Percentiles rank a stretch among this genome's conserved stretches.
Conservation (phyloP, 192 early-diverging fungal genomes). For the Backusella circina region DNA sequence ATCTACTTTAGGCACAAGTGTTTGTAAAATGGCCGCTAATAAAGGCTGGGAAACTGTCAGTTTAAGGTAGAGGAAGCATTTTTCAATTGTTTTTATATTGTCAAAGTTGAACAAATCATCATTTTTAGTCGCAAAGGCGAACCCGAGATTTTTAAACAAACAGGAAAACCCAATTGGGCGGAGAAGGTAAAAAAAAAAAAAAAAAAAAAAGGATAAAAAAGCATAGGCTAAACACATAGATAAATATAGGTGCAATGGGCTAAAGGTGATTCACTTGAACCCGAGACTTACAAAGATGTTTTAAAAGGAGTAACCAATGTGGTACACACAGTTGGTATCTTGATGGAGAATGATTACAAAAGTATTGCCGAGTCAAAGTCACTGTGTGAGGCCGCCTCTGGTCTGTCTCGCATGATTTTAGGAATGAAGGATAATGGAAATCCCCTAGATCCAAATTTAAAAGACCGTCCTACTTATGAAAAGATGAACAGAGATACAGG, state of each 20-base stretch:
- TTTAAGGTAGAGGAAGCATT: conserved; percentile 31
- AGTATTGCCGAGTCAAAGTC: conserved; percentile 32
- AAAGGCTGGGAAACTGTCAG: conserved; percentile 50
- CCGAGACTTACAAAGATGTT: conserved; percentile 50
- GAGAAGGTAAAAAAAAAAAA: conserved; percentile 15
- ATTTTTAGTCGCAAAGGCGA: conserved; percentile 29
- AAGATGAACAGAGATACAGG: conserved; percentile 68
- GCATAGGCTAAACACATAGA: neutral
- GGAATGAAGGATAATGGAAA: conserved; percentile 39
- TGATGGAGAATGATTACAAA: conserved; percentile 73
- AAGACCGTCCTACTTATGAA: conserved; percentile 53
- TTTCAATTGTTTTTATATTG: neutral
- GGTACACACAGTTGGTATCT: conserved; percentile 68
- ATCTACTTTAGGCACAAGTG: conserved; percentile 33
- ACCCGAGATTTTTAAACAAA: conserved; percentile 3
- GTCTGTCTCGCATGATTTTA: conserved; percentile 13
- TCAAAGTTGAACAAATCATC: neutral
- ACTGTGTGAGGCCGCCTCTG: conserved; percentile 31
- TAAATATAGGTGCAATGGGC: conserved; percentile 51
- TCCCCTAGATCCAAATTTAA: conserved; percentile 39
- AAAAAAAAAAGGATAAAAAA: neutral
- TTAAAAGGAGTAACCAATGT: conserved; percentile 58
- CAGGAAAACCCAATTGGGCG: conserved; percentile 26
- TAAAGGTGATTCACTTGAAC: conserved; percentile 58
- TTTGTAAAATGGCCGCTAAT: conserved; percentile 42